Conservation (phyloP, 202 grass and related monocot species). For the Saccharum hybrid region DNA sequence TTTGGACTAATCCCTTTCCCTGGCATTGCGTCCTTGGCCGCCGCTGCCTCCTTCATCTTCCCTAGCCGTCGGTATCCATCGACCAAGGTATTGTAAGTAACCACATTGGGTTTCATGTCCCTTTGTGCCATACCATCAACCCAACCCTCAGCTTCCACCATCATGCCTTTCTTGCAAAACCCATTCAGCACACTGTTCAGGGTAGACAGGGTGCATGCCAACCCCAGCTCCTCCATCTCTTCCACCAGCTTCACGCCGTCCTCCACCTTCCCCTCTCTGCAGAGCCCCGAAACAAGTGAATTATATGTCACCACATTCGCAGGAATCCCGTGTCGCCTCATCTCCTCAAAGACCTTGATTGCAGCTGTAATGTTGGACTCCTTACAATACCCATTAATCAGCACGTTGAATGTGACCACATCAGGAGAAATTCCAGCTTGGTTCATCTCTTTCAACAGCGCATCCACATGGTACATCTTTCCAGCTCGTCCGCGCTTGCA, state of each 20-base stretch:
- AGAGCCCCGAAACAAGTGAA: conserved; percentile 65
- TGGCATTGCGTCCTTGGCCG: conserved; percentile 58
- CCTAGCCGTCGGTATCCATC: conserved; percentile 59
- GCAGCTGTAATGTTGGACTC: conserved; percentile 69
- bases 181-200: conserved; percentile 72
- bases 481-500: conserved; percentile 67
- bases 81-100: conserved; percentile 76
- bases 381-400: conserved; percentile 76
- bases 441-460: conserved; percentile 79
- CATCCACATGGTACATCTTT: conserved; percentile 87
- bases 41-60: conserved; percentile 55
- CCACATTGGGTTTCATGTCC: conserved; percentile 51
- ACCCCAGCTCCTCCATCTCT: conserved; percentile 63
- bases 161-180: conserved; percentile 77
- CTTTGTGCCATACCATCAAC: conserved; percentile 56
- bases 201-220: conserved; percentile 47
- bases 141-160: conserved; percentile 62
- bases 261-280: conserved; percentile 55
- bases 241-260: conserved; percentile 63
- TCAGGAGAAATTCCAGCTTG: conserved; percentile 50
- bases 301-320: conserved; percentile 60
- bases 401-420: conserved; percentile 73
- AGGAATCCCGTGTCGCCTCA: conserved; percentile 67
- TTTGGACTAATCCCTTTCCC: conserved; percentile 59
- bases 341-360: conserved; percentile 68